Evolutionary conservation across 257 asterid genomes (phyloP).

Genomic region (Solanum phureja): DNA sequence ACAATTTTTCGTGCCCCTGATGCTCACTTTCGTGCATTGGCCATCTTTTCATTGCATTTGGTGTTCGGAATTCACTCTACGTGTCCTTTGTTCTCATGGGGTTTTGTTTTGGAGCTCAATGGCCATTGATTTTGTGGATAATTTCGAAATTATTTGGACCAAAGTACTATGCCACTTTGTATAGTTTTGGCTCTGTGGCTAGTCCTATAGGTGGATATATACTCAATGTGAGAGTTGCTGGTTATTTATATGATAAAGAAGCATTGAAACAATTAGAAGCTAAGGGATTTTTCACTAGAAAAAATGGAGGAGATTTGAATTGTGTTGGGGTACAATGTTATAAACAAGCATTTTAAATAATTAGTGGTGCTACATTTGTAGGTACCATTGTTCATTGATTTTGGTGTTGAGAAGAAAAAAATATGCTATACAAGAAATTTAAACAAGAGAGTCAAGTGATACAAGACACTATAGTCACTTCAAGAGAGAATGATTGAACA

Average conservation of each 20-base stretch:
- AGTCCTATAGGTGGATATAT: slow-evolving; percentile 38
- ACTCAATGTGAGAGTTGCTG: slow-evolving; percentile 29
- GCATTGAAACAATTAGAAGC: slow-evolving; percentile 19
- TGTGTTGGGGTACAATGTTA: slow-evolving; percentile 29
- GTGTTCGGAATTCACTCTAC: slow-evolving; percentile 31
- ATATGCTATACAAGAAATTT: slow-evolving; percentile 21
- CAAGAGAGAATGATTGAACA: background rate
- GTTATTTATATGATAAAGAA: slow-evolving; percentile 26
- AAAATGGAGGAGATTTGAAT: slow-evolving; percentile 14
- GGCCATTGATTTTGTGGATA: slow-evolving; percentile 40
- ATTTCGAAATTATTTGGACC: slow-evolving; percentile 42
- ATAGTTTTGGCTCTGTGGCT: slow-evolving; percentile 20
- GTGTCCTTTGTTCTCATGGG: slow-evolving; percentile 28
- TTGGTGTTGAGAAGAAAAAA: slow-evolving; percentile 28
- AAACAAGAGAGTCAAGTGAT: slow-evolving; percentile 1
- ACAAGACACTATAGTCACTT: background rate
- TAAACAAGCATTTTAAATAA: slow-evolving; percentile 15
- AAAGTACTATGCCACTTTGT: slow-evolving; percentile 29
- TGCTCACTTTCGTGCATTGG: slow-evolving; percentile 35
- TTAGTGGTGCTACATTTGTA: slow-evolving; percentile 10
- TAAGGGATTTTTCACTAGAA: slow-evolving; percentile 10
- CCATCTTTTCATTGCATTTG: slow-evolving; percentile 42
- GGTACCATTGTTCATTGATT: slow-evolving; percentile 19
- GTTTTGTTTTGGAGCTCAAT: slow-evolving; percentile 54
- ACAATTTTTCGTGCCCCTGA: slow-evolving; percentile 37